Percentiles rank a stretch among this genome's conserved stretches.
phyloP scores from a whole-genome alignment of 2,329 filamentous ascomycete species.

The Chaetomium sp. region DNA sequence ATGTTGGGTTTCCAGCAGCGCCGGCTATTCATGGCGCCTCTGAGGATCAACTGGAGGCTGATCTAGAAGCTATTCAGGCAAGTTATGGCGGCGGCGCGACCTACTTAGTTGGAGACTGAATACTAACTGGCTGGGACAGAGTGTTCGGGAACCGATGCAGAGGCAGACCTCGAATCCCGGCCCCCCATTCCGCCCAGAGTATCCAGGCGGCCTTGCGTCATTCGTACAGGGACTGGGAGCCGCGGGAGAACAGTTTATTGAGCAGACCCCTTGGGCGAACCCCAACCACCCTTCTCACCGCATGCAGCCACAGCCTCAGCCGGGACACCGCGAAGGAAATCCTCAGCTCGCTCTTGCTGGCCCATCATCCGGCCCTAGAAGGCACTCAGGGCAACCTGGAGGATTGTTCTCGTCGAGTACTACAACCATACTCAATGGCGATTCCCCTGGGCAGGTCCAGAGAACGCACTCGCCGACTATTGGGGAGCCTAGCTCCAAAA shows the following conservation, averaged over 20 bases:
- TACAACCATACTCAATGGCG: slow-evolving; percentile 24
- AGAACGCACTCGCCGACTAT: slow-evolving; percentile 16
- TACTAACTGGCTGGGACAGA: slow-evolving; percentile 25
- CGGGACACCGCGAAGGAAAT: slow-evolving; percentile 31
- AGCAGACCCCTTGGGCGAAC: slow-evolving; percentile 89
- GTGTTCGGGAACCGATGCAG: slow-evolving; percentile 24
- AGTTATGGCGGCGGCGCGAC: slow-evolving; percentile 32
- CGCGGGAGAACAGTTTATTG: slow-evolving; percentile 79
- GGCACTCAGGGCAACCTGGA: slow-evolving; percentile 34
- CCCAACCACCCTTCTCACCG: slow-evolving; percentile 71
- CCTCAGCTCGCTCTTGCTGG: slow-evolving; percentile 29
- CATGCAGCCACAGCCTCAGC: slow-evolving; percentile 37
- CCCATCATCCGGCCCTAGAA: slow-evolving; percentile 29
- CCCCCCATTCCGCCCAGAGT: slow-evolving; percentile 17
- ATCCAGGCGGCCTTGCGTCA: slow-evolving; percentile 29
- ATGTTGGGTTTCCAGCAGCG: slow-evolving; percentile 94
- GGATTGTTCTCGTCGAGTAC: slow-evolving; percentile 30
- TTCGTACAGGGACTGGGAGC: slow-evolving; percentile 49
- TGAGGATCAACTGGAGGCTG: slow-evolving; percentile 69
- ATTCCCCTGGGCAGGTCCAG: slow-evolving; percentile 16
- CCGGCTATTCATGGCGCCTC: slow-evolving; percentile 72
- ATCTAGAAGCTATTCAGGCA: slow-evolving; percentile 85
- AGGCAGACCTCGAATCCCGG: slow-evolving; percentile 12
- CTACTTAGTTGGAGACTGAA: not conserved
- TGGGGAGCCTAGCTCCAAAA: slow-evolving; percentile 22